Percentiles rank a stretch among this genome's conserved stretches.
These are phyloP conservation scores for Ceratocystis diversiconidia DNA, from an alignment of 2,329 filamentous ascomycete genomes.

Conservation along the genomic window DNA sequence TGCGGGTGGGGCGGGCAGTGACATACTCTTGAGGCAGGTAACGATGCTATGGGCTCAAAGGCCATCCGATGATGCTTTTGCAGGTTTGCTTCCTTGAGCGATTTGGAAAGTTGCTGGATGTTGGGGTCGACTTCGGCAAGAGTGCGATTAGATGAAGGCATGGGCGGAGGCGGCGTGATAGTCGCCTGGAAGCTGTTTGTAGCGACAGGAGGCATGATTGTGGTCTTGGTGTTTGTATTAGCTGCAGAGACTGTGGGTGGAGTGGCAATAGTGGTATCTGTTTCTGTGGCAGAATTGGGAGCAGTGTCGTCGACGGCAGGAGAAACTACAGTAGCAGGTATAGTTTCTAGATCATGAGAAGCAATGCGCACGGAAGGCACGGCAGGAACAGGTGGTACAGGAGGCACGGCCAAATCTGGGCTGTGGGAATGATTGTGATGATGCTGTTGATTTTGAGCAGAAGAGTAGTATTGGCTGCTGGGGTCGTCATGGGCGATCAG, in stretches of 20 bases:
- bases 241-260: not conserved
- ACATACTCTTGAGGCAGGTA: conserved; percentile 71
- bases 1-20: conserved; percentile 13
- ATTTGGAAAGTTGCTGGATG: conserved; percentile 14
- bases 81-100: conserved; percentile 16
- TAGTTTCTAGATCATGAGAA: conserved; percentile 9
- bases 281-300: not conserved
- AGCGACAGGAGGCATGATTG: not conserved
- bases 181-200: conserved; percentile 13
- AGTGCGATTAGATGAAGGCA: not conserved
- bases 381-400: not conserved
- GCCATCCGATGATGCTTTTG: conserved; percentile 24
- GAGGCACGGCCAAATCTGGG: not conserved
- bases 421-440: not conserved
- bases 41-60: conserved; percentile 70
- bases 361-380: conserved; percentile 14
- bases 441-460: not conserved
- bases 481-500: conserved; percentile 8
- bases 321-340: conserved; percentile 4
- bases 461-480: not conserved
- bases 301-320: not conserved
- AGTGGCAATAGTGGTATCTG: not conserved
- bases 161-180: conserved; percentile 12
- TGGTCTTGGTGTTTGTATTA: not conserved
- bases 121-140: conserved; percentile 6